Evolutionary conservation across 1,284 basidiomycete species (phyloP).

Genomic region (Spongiforma sp.): DNA sequence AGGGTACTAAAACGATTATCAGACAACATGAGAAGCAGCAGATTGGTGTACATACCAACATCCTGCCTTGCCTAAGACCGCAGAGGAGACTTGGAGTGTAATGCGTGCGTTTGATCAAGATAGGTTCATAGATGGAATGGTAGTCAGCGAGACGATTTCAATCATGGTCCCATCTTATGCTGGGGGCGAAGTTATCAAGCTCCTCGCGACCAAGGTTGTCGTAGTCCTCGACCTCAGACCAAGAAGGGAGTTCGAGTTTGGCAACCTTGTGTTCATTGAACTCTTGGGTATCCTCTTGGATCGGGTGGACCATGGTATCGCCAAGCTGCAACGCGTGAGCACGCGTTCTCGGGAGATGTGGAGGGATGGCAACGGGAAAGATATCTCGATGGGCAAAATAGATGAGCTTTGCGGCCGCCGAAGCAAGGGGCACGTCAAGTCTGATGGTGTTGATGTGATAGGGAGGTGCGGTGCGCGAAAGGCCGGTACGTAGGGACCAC

Average conservation of each 20-base stretch:
- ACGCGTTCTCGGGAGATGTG: conserved; percentile 52
- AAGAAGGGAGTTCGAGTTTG: conserved; percentile 30
- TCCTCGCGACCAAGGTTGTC: conserved; percentile 29
- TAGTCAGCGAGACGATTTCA: conserved; percentile 63
- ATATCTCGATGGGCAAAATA: conserved; percentile 65
- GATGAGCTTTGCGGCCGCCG: conserved; percentile 63
- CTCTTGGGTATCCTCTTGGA: conserved; percentile 64
- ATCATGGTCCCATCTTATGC: conserved; percentile 59
- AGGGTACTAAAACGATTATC: conserved; percentile 35
- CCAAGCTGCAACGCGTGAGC: conserved; percentile 43
- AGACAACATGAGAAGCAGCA: no score
- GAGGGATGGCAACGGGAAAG: conserved; percentile 49
- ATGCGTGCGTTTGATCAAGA: conserved; percentile 48
- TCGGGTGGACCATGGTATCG: conserved; percentile 43
- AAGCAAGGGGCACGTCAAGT: conserved; percentile 54
- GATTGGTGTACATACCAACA: conserved; percentile 63
- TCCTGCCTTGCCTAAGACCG: conserved; percentile 65
- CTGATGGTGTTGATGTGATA: conserved; percentile 44
- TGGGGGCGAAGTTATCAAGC: conserved; percentile 39
- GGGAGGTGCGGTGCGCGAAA: conserved; percentile 37
- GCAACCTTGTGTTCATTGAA: conserved; percentile 51
- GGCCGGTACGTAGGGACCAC: conserved; percentile 55
- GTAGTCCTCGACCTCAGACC: conserved; percentile 38
- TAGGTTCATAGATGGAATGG: conserved; percentile 43
- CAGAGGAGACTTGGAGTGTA: conserved; percentile 56